Conservation (phyloP, 2,329 filamentous ascomycete genomes). For the Aotearoamyces nothofagi region DNA sequence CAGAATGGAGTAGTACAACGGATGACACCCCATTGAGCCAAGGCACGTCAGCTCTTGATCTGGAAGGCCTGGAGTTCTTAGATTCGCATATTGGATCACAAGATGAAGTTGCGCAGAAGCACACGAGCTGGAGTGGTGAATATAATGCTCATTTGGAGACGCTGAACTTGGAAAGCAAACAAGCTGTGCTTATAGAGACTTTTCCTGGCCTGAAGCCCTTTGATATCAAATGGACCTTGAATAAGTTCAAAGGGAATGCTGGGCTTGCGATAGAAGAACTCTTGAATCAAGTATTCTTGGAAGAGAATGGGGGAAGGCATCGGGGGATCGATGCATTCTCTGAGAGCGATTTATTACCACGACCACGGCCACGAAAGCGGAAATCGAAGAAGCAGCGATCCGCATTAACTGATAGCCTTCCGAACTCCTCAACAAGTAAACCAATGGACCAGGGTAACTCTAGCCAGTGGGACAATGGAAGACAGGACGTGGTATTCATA, state of each 20-base stretch:
- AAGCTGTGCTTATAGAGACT: slow-evolving; percentile 47
- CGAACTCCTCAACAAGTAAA: background rate
- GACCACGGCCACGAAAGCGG: slow-evolving; percentile 23
- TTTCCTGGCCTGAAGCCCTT: slow-evolving; percentile 55
- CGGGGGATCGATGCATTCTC: slow-evolving; percentile 79
- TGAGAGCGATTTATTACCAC: slow-evolving; percentile 27
- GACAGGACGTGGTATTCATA: slow-evolving; percentile 45
- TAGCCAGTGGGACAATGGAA: slow-evolving; percentile 44
- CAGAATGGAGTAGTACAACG: slow-evolving; percentile 14
- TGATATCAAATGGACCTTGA: slow-evolving; percentile 51
- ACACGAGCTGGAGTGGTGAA: slow-evolving; percentile 1
- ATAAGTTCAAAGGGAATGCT: slow-evolving; percentile 51
- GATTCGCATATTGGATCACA: slow-evolving; percentile 27
- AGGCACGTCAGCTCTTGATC: slow-evolving; percentile 10
- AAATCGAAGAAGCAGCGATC: slow-evolving; percentile 18
- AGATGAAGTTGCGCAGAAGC: slow-evolving; percentile 12
- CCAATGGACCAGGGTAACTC: no score
- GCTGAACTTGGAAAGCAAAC: slow-evolving; percentile 45
- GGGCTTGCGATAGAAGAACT: slow-evolving; percentile 64
- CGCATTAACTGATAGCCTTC: slow-evolving; percentile 1
- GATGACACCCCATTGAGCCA: slow-evolving; percentile 16
- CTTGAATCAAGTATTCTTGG: slow-evolving; percentile 64
- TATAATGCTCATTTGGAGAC: slow-evolving; percentile 18
- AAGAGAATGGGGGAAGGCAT: slow-evolving; percentile 43
- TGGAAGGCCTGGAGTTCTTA: slow-evolving; percentile 13